Conservation (phyloP, 2,329 filamentous ascomycete genomes). For the Leptographium wingfieldii region DNA sequence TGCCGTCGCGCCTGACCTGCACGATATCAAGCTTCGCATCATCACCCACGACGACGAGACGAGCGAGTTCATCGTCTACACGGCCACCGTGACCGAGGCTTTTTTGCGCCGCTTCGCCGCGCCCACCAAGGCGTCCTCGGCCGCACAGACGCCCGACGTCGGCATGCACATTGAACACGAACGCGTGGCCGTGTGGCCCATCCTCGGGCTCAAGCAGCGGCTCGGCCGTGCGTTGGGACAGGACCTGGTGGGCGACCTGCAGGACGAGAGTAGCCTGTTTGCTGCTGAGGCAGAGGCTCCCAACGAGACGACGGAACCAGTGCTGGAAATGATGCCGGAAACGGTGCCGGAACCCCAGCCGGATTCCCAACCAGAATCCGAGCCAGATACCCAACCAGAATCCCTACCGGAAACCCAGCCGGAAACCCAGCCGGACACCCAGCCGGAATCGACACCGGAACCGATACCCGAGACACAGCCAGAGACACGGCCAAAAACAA, state of each 20-base stretch:
- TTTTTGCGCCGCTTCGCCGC: slow-evolving; percentile 38
- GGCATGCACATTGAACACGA: slow-evolving; percentile 34
- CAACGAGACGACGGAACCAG: slow-evolving; percentile 11
- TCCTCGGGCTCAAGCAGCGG: slow-evolving; percentile 41
- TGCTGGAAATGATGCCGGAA: slow-evolving; percentile 16
- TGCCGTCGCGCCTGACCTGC: slow-evolving; percentile 14
- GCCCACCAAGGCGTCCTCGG: slow-evolving; percentile 25
- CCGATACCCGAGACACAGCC: background rate
- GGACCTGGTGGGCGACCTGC: slow-evolving; percentile 31
- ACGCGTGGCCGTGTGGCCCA: slow-evolving; percentile 40
- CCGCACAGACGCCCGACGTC: slow-evolving; percentile 1
- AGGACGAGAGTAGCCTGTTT: background rate
- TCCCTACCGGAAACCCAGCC: background rate
- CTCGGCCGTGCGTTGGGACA: slow-evolving; percentile 39
- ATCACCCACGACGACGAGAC: slow-evolving; percentile 36
- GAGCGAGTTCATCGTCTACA: slow-evolving; percentile 41
- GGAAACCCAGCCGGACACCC: background rate
- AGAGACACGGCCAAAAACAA: background rate
- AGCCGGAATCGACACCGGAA: background rate
- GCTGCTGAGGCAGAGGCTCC: background rate
- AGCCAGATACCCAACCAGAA: background rate
- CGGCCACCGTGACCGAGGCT: slow-evolving; percentile 31
- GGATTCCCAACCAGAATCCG: background rate
- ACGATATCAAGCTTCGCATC: slow-evolving; percentile 36
- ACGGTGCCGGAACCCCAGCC: background rate